Conservation (phyloP, 192 early-diverging fungal species). For the Umbelopsis isabellina region DNA sequence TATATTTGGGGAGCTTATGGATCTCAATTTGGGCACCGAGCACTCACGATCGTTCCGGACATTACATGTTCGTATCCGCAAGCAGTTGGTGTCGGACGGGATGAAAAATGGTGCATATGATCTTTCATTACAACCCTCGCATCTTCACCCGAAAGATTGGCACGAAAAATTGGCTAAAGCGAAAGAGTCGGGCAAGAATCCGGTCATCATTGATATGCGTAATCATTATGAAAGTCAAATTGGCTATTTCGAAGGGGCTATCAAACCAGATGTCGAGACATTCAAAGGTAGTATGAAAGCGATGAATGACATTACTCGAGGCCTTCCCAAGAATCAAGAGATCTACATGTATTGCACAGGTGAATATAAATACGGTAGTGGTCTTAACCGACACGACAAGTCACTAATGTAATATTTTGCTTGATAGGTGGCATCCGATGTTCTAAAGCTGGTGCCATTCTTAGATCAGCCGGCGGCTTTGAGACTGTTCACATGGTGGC, state of each 20-base stretch:
- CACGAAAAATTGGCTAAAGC: conserved; percentile 55
- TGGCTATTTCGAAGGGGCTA: conserved; percentile 71
- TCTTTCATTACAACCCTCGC: conserved; percentile 63
- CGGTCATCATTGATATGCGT: conserved; percentile 75
- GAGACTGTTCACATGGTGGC: conserved; percentile 68
- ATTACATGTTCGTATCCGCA: conserved; percentile 69
- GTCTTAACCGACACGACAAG: neutral
- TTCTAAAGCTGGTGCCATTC: conserved; percentile 76
- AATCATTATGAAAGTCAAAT: conserved; percentile 79
- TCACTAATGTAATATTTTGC: neutral
- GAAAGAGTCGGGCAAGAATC: conserved; percentile 39
- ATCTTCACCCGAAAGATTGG: conserved; percentile 71
- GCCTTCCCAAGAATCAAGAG: conserved; percentile 56
- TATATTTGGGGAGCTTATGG: conserved; percentile 39
- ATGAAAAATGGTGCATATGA: conserved; percentile 53
- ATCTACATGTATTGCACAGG: conserved; percentile 84
- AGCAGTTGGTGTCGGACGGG: conserved; percentile 67
- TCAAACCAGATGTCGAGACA: conserved; percentile 72
- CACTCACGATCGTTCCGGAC: conserved; percentile 65
- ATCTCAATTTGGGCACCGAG: conserved; percentile 70
- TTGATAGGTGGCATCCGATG: conserved; percentile 74
- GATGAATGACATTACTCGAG: conserved; percentile 62
- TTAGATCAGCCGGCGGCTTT: conserved; percentile 63
- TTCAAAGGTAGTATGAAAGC: conserved; percentile 69
- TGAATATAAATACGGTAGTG: neutral